Conservation (phyloP, 176 grass and related monocot genomes). For the Lolium rigidum region DNA sequence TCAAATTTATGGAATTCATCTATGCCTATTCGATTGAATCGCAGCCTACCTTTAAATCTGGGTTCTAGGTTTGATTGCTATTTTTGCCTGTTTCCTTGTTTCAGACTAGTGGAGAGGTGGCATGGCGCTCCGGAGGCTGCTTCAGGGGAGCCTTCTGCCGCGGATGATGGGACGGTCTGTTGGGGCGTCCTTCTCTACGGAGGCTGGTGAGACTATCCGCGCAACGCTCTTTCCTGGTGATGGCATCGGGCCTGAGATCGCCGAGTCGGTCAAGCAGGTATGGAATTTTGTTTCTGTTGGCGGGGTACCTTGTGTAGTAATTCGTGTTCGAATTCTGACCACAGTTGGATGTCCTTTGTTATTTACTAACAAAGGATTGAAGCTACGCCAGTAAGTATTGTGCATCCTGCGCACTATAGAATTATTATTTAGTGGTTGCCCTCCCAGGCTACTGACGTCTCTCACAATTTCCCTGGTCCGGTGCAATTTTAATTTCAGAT, state of each 20-base stretch:
- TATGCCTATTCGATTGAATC: not conserved
- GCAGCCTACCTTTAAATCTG: not conserved
- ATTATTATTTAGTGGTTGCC: not conserved
- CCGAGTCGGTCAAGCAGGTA: slow-evolving; percentile 91
- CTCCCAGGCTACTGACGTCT: not conserved
- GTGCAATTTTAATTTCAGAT: not conserved
- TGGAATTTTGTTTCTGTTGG: not conserved
- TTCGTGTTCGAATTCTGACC: not conserved
- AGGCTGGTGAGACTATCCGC: slow-evolving; percentile 50
- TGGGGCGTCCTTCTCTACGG: slow-evolving; percentile 48
- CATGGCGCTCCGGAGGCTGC: slow-evolving; percentile 65
- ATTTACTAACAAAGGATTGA: slow-evolving; percentile 21
- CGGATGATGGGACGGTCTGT: slow-evolving; percentile 40
- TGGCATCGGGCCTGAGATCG: slow-evolving; percentile 96
- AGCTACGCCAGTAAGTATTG: not conserved
- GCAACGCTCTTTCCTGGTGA: slow-evolving; percentile 95
- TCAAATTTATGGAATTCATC: not conserved
- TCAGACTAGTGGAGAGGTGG: slow-evolving; percentile 33
- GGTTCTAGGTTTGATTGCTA: slow-evolving; percentile 42
- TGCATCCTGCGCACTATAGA: not conserved
- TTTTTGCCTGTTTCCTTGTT: not conserved
- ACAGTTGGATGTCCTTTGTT: not conserved
- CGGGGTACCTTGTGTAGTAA: not conserved
- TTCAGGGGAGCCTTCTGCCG: slow-evolving; percentile 56
- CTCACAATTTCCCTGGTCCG: not conserved